A percentile compares a stretch with the other conserved stretches of the same genome.
These are phyloP conservation scores for Barnettozyma populi DNA, from an alignment of 805 yeast genomes.

Conservation along the genomic window DNA sequence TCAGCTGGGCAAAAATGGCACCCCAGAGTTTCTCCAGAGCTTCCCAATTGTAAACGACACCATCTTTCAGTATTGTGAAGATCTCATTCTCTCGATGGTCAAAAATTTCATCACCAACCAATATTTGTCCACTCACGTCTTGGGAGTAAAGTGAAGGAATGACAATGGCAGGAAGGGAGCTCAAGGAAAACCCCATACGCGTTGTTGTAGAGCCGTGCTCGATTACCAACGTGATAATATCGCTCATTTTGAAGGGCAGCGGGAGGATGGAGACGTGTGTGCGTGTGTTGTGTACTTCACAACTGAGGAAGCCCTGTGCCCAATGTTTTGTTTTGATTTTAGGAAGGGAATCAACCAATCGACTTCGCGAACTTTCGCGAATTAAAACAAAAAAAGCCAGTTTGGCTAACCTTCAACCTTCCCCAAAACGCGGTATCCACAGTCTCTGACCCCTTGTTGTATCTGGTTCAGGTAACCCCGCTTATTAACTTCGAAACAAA, in stretches of 20 bases:
- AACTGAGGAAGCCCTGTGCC: too few relatives aligned
- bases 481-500: neutral
- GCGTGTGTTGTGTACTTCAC: neutral
- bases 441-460: neutral
- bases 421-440: too few relatives aligned
- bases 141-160: slow-evolving; percentile 52
- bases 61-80: slow-evolving; percentile 57
- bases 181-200: slow-evolving; percentile 65
- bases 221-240: slow-evolving; percentile 57
- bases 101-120: slow-evolving; percentile 46
- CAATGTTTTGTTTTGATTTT: neutral
- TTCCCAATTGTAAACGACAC: slow-evolving; percentile 69
- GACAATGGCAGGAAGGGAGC: slow-evolving; percentile 54
- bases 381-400: neutral
- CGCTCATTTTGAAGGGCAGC: slow-evolving; percentile 7
- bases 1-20: slow-evolving; percentile 50
- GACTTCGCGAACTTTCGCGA: neutral
- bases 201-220: slow-evolving; percentile 63
- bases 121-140: slow-evolving; percentile 21
- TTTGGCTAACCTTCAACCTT: too few relatives aligned
- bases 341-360: neutral
- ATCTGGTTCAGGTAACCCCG: neutral
- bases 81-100: slow-evolving; percentile 23
- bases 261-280: neutral
- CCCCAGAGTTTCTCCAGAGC: slow-evolving; percentile 63